phyloP scores from a whole-genome alignment of 176 grass and related monocot genomes.

The bread wheat (Triticum aestivum) region DNA sequence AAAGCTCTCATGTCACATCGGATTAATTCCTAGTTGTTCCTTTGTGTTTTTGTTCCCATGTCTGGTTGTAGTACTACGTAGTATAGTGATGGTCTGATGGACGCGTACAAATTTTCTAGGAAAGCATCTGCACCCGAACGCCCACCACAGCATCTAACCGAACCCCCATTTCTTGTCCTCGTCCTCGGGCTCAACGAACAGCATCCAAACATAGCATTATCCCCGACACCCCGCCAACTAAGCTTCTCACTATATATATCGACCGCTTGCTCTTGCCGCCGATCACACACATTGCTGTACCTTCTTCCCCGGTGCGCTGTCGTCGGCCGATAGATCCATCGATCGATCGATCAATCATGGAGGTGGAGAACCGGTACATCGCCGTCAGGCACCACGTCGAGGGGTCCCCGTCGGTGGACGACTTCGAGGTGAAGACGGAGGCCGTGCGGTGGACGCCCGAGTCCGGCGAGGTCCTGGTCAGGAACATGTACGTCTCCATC shows the following conservation, averaged over 20 bases:
- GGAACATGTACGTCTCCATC: conserved; percentile 55
- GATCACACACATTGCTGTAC: neutral
- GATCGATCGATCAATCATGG: conserved; percentile 1
- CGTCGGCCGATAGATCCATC: no score
- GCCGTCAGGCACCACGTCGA: conserved; percentile 44
- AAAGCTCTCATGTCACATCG: no score
- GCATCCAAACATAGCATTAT: neutral
- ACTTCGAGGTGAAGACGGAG: conserved; percentile 43
- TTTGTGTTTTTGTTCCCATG: no score
- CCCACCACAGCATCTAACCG: neutral
- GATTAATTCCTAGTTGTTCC: no score
- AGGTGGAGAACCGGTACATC: conserved; percentile 45
- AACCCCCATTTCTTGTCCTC: neutral
- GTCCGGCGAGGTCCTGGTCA: conserved; percentile 44
- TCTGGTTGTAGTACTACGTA: no score
- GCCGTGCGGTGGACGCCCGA: conserved; percentile 8
- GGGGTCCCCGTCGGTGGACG: conserved; percentile 40
- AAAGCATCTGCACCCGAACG: neutral
- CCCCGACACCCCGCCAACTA: neutral
- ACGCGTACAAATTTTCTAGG: neutral
- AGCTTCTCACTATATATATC: neutral
- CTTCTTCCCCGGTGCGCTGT: neutral
- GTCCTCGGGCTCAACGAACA: neutral
- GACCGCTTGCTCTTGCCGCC: neutral
- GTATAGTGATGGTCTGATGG: no score